Evolutionary conservation across 106 monocot species (phyloP).

Genomic region (Xerophyta viscosa): DNA sequence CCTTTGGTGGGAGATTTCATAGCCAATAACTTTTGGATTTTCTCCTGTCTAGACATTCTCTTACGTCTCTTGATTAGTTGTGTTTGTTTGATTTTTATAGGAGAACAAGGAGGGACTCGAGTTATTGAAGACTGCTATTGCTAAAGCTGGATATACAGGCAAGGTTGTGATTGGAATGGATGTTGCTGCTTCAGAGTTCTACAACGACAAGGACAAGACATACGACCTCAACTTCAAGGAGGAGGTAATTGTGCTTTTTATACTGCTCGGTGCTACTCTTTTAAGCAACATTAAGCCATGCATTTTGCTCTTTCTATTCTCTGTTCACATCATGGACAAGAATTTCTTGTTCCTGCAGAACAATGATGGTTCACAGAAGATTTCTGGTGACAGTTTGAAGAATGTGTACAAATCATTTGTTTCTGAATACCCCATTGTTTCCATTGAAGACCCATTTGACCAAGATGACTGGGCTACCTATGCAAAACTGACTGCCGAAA

Average conservation of each 20-base stretch:
- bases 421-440: conserved; percentile 80
- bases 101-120: conserved; percentile 61
- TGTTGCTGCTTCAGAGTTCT: conserved; percentile 89
- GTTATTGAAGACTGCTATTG: conserved; percentile 78
- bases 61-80: neutral
- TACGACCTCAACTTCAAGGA: conserved; percentile 60
- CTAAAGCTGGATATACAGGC: conserved; percentile 65
- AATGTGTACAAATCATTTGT: conserved; percentile 94
- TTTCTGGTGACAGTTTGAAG: conserved; percentile 82
- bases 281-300: no score
- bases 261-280: no score
- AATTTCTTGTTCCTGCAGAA: conserved; percentile 38
- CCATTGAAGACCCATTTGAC: conserved; percentile 98
- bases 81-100: conserved; percentile 1
- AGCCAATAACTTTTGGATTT: no score
- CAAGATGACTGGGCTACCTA: conserved; percentile 97
- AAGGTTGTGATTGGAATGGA: conserved; percentile 98
- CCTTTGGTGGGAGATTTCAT: no score
- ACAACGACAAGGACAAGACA: conserved; percentile 33
- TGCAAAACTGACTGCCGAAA: conserved; percentile 78
- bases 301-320: neutral
- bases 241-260: conserved; percentile 43
- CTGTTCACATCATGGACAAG: neutral
- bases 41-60: no score
- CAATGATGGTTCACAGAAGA: conserved; percentile 95